phyloP scores from a whole-genome alignment of 371 early-diverging fungal species.

The Mucor velutinosus region DNA sequence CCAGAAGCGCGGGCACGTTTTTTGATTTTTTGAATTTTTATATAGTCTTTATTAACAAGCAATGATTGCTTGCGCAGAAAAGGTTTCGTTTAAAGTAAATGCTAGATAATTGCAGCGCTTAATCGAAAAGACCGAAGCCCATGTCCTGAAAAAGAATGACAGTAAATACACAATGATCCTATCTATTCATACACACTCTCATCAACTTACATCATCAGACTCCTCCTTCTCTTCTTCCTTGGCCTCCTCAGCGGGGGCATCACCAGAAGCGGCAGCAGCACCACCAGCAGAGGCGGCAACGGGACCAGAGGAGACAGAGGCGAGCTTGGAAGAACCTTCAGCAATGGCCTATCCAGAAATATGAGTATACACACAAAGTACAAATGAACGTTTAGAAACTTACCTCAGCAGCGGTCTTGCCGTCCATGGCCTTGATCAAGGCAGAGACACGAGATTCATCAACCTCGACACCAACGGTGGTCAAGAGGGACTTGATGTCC shows the following conservation, averaged over 20 bases:
- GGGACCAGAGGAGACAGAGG: slow-evolving; percentile 88
- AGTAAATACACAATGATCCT: not conserved
- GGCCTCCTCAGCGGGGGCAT: slow-evolving; percentile 61
- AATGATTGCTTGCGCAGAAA: slow-evolving; percentile 6
- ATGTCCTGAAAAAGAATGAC: slow-evolving; percentile 24
- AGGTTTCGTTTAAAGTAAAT: slow-evolving; percentile 9
- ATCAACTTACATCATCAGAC: slow-evolving; percentile 74
- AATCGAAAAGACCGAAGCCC: slow-evolving; percentile 74
- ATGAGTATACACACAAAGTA: not conserved
- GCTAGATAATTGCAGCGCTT: slow-evolving; percentile 7
- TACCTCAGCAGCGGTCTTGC: slow-evolving; percentile 86
- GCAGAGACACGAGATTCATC: slow-evolving; percentile 73
- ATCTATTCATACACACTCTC: not conserved
- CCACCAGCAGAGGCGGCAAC: slow-evolving; percentile 63
- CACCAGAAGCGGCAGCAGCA: slow-evolving; percentile 51
- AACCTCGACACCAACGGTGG: slow-evolving; percentile 90
- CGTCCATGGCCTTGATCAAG: slow-evolving; percentile 79
- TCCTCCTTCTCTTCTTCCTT: slow-evolving; percentile 74
- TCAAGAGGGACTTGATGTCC: slow-evolving; percentile 79
- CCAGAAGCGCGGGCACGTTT: not conserved
- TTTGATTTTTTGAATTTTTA: not conserved
- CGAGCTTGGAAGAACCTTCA: slow-evolving; percentile 88
- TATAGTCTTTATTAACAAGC: slow-evolving; percentile 19
- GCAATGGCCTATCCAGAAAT: slow-evolving; percentile 64
- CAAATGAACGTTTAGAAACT: not conserved